phyloP scores from a whole-genome alignment of 2,329 filamentous ascomycete genomes.

The Neopestalotiopsis sp. region DNA sequence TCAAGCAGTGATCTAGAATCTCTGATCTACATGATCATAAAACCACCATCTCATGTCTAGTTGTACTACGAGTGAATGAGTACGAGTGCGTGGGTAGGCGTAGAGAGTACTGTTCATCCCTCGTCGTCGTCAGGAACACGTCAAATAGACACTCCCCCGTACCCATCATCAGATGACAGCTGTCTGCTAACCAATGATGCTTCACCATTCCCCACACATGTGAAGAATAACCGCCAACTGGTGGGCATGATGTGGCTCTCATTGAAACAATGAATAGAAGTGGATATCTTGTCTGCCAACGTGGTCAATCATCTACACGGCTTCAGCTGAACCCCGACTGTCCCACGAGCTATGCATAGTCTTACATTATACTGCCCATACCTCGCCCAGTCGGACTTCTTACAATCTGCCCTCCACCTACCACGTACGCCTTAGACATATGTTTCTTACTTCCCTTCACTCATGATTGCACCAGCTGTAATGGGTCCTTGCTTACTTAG shows the following conservation, averaged over 20 bases:
- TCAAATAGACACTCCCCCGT: not conserved
- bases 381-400: too few species aligned
- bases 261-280: not conserved
- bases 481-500: too few species aligned
- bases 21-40: not conserved
- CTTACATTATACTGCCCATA: too few species aligned
- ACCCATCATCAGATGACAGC: not conserved
- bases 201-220: not conserved
- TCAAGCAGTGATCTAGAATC: not conserved
- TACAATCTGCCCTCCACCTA: too few species aligned
- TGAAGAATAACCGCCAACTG: not conserved
- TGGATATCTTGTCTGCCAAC: not conserved
- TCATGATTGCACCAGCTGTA: too few species aligned
- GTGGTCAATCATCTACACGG: not conserved
- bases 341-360: too few species aligned
- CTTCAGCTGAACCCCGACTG: too few species aligned
- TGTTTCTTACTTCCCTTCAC: too few species aligned
- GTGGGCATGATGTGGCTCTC: not conserved
- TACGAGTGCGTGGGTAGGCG: too few species aligned
- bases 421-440: too few species aligned
- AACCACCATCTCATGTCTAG: not conserved
- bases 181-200: not conserved
- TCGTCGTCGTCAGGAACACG: not conserved
- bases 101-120: not conserved
- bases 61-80: not conserved